phyloP scores from a whole-genome alignment of 2,329 filamentous ascomycete genomes.

The Clarireedia monteithiana region DNA sequence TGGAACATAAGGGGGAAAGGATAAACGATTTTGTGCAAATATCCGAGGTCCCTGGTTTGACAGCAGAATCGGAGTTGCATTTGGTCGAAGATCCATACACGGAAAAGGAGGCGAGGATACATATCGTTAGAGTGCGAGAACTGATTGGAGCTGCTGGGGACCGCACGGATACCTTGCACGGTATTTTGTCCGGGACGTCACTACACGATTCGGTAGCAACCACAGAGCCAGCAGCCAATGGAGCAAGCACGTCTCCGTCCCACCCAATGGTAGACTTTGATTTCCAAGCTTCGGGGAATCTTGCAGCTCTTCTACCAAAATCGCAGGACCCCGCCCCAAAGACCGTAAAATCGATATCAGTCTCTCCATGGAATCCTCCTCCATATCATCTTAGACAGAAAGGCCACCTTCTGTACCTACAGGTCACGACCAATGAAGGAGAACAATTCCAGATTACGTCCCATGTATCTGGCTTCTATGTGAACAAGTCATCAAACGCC shows the following conservation, averaged over 20 bases:
- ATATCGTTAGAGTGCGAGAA: constrained; percentile 83
- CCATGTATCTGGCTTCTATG: constrained; percentile 90
- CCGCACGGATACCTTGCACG: constrained; percentile 78
- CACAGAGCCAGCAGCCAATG: constrained; percentile 30
- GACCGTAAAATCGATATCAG: constrained; percentile 79
- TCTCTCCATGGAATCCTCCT: constrained; percentile 95
- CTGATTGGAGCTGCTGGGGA: constrained; percentile 88
- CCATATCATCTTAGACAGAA: constrained; percentile 85
- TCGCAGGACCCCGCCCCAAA: constrained; percentile 65
- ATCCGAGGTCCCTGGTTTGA: constrained; percentile 77
- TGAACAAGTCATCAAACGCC: constrained; percentile 91
- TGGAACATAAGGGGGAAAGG: constrained; percentile 79
- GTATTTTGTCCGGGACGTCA: constrained; percentile 75
- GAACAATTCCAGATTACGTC: constrained; percentile 92
- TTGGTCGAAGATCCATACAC: constrained; percentile 94
- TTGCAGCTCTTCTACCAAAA: constrained; percentile 65
- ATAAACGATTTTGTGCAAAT: constrained; percentile 95
- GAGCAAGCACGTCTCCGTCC: constrained; percentile 32
- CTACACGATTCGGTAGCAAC: constrained; percentile 68
- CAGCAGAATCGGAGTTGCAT: constrained; percentile 66
- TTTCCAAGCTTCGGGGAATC: constrained; percentile 59
- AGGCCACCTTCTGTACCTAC: constrained; percentile 86
- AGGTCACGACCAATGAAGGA: constrained; percentile 84
- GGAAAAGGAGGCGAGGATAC: constrained; percentile 95
- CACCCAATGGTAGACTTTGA: constrained; percentile 66